Evolutionary conservation across 306 rosid genomes (phyloP).

Genomic region (Cicer cuneatum): DNA sequence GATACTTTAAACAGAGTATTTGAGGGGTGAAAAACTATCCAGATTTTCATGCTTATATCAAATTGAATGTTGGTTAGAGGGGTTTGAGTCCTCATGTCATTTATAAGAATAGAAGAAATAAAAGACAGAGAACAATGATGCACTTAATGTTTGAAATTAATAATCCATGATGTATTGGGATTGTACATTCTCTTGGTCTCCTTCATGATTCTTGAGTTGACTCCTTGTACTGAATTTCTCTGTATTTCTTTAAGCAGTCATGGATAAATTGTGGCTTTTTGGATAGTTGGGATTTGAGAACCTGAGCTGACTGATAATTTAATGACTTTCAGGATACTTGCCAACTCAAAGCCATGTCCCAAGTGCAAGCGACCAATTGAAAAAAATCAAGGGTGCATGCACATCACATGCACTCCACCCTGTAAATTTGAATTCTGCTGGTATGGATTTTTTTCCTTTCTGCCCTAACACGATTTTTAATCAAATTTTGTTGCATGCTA

Average conservation of each 20-base stretch:
- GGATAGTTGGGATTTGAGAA: slow-evolving; percentile 18
- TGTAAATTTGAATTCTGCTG: slow-evolving; percentile 94
- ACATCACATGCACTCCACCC: slow-evolving; percentile 90
- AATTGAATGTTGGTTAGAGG: slow-evolving; percentile 4
- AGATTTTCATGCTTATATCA: slow-evolving; percentile 8
- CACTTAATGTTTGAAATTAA: slow-evolving; percentile 5
- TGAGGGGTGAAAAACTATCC: slow-evolving; percentile 20
- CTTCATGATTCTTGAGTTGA: slow-evolving; percentile 26
- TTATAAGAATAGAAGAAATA: slow-evolving; percentile 25
- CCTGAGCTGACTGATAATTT: slow-evolving; percentile 39
- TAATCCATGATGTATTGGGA: slow-evolving; percentile 19
- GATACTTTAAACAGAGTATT: slow-evolving; percentile 24
- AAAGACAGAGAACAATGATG: slow-evolving; percentile 5
- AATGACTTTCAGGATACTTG: slow-evolving; percentile 63
- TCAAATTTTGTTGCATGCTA: slow-evolving; percentile 5
- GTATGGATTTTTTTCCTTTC: slow-evolving; percentile 53
- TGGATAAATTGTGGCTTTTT: slow-evolving; percentile 2
- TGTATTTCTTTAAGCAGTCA: slow-evolving; percentile 9
- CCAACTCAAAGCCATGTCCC: slow-evolving; percentile 86
- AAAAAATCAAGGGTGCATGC: slow-evolving; percentile 96
- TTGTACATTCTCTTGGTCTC: slow-evolving; percentile 31
- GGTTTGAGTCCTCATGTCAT: background rate
- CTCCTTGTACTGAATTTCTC: background rate
- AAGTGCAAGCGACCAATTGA: slow-evolving; percentile 93
- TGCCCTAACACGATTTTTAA: background rate